Evolutionary conservation across 176 grass and related monocot genomes (phyloP).

Genomic region (Metroxylon sagu): DNA sequence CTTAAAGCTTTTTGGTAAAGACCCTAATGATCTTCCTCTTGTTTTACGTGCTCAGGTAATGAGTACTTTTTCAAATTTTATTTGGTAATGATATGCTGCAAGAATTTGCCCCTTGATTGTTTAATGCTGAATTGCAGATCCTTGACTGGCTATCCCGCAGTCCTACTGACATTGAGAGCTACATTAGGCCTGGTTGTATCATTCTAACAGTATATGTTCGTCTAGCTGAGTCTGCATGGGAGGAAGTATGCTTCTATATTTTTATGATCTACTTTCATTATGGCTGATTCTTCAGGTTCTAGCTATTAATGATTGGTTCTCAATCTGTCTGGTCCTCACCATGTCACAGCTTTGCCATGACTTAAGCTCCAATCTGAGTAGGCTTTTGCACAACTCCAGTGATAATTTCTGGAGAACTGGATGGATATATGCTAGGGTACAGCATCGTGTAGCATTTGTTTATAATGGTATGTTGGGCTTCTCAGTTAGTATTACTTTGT

Average conservation of each 20-base stretch:
- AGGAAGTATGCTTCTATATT: slow-evolving; percentile 39
- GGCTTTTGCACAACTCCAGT: slow-evolving; percentile 57
- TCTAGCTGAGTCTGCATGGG: slow-evolving; percentile 74
- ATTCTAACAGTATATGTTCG: slow-evolving; percentile 92
- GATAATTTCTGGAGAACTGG: slow-evolving; percentile 76
- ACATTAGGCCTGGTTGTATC: slow-evolving; percentile 96
- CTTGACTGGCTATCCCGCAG: slow-evolving; percentile 89
- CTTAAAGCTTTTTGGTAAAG: slow-evolving; percentile 95
- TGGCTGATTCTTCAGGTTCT: slow-evolving; percentile 14
- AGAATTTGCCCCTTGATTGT: slow-evolving; percentile 22
- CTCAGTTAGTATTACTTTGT: background rate
- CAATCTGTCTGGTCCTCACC: background rate
- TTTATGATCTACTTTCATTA: slow-evolving; percentile 6
- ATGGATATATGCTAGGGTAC: slow-evolving; percentile 79
- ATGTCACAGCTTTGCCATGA: slow-evolving; percentile 60
- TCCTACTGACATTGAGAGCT: slow-evolving; percentile 96
- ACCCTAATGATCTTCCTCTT: slow-evolving; percentile 81
- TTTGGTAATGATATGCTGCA: too few species aligned
- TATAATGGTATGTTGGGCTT: slow-evolving; percentile 41
- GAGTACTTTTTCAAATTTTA: slow-evolving; percentile 9
- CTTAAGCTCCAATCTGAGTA: slow-evolving; percentile 55
- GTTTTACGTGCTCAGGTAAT: slow-evolving; percentile 71
- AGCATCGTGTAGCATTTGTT: slow-evolving; percentile 61
- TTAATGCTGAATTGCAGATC: slow-evolving; percentile 57
- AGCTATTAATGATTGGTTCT: too few species aligned